Base-by-base conservation (phyloP, 2,329 filamentous ascomycete genomes). In the Epichloe sibirici region DNA sequence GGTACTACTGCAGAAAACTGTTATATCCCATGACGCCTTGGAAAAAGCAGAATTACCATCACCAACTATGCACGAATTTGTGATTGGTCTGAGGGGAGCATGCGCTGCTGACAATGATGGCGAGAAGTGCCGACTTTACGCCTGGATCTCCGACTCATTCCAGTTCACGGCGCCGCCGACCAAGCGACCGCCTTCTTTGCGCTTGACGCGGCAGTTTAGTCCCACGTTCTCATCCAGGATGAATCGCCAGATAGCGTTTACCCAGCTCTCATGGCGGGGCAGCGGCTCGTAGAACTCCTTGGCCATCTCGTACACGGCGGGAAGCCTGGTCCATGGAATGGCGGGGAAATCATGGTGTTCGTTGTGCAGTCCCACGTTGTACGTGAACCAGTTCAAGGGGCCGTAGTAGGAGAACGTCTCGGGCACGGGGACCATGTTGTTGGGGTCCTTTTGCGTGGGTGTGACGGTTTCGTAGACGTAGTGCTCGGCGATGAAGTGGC, bases 321-420 rank as follows among this genome's bases (percentile, higher is more conserved):
- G 86, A 40, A 98, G 77, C 35, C 86, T 78, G 9, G 90, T 96
- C 93, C 93, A 98, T 0, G 93, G 91, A 46, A 98, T 81, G 47
- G 93, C 93, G 11, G 93, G 93, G 72, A 98, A 98, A 69, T 98
- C 93, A 69, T 98, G 93, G 71, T 98, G 93, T 75, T 98, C 93
- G 67, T 98, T 98, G 75, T 98, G 93, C 63, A 96, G 74, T 51
- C 93, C 93, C 45, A 98, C 93, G 62, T 98, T 98, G 76, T 97
- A 98, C 1, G 90, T 95, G 48, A 98, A 71, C 62, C 90, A 71
- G 72, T 98, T 98, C 58, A 97, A 78, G 0, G 86, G 81, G 0
- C 93, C 93, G 66, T 98, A 98, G 78, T 98, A 98, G 47, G 86
- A 91, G 73, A 89, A 98, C 1, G 93, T 98, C 75, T 98, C 93